A percentile compares a stretch with the other conserved stretches of the same genome.
These are phyloP conservation scores for Piloderma croceum DNA, from an alignment of 768 basidiomycete species.

Conservation along the genomic window DNA sequence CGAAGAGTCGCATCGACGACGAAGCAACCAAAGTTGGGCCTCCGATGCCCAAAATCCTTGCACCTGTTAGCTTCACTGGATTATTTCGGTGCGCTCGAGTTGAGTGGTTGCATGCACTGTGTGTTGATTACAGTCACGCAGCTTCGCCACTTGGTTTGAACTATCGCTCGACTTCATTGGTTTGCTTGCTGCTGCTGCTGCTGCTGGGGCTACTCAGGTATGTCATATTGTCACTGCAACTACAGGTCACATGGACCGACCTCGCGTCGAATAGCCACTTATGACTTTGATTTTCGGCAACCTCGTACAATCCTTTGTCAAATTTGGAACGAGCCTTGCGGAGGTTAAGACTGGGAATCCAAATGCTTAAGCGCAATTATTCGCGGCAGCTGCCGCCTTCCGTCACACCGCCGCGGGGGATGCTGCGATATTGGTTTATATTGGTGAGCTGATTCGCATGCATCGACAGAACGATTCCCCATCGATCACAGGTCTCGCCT, in stretches of 20 bases:
- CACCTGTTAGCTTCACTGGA: too few relatives aligned
- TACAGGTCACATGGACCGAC: too few relatives aligned
- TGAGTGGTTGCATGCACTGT: too few relatives aligned
- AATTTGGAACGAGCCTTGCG: conserved; percentile 36
- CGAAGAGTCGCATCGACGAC: too few relatives aligned
- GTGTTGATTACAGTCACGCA: conserved; percentile 27
- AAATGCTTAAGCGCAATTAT: conserved; percentile 23
- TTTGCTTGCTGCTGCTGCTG: conserved; percentile 61
- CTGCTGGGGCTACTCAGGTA: conserved; percentile 82
- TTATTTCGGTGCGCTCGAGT: too few relatives aligned
- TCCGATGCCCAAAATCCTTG: too few relatives aligned
- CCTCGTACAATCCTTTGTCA: conserved; percentile 68
- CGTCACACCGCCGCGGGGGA: conserved; percentile 45
- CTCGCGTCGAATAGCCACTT: too few relatives aligned
- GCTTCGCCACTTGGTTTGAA: conserved; percentile 74
- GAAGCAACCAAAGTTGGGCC: too few relatives aligned
- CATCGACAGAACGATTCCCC: too few relatives aligned
- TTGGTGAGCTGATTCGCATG: too few relatives aligned
- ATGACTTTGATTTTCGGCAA: conserved; percentile 90
- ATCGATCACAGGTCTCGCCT: conserved; percentile 55
- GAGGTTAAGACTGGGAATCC: conserved; percentile 21
- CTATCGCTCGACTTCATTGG: conserved; percentile 63
- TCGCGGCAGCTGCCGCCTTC: conserved; percentile 40
- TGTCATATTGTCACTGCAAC: conserved; percentile 13
- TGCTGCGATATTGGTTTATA: conserved; percentile 59